Conservation (phyloP, 2,329 filamentous ascomycete genomes). For the Chalaropsis ovoidea region DNA sequence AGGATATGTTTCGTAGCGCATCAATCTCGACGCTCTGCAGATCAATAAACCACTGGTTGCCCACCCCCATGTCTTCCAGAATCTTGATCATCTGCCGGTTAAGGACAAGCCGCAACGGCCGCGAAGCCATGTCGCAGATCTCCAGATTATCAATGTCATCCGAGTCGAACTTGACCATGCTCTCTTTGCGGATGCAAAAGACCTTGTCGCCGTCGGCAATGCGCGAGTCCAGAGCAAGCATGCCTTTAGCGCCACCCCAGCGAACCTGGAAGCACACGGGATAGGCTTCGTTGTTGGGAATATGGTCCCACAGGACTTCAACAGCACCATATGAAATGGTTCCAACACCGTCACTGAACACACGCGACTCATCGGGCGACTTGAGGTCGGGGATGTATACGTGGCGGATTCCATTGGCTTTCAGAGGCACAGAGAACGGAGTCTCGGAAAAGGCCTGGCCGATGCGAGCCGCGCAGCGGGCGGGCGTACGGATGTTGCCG, state of each 20-base stretch:
- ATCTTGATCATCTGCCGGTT: conserved; percentile 81
- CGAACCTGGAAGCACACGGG: conserved; percentile 67
- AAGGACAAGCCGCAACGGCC: conserved; percentile 57
- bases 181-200: conserved; percentile 53
- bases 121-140: conserved; percentile 60
- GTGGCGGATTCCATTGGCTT: conserved; percentile 33
- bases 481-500: conserved; percentile 41
- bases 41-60: conserved; percentile 48
- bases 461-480: conserved; percentile 49
- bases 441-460: conserved; percentile 68
- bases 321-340: conserved; percentile 56
- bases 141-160: conserved; percentile 48
- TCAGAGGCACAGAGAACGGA: conserved; percentile 48
- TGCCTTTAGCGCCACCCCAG: conserved; percentile 64
- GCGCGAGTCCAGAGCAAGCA: conserved; percentile 58
- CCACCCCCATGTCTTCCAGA: conserved; percentile 63
- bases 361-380: conserved; percentile 39
- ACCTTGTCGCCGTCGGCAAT: conserved; percentile 47
- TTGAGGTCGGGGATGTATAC: conserved; percentile 43
- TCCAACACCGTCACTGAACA: conserved; percentile 73
- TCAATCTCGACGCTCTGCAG: conserved; percentile 55
- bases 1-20: conserved; percentile 49
- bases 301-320: conserved; percentile 46
- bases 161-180: conserved; percentile 71
- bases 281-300: conserved; percentile 40